Conservation (phyloP, 306 rosid species). For the Inga leiocalycina region DNA sequence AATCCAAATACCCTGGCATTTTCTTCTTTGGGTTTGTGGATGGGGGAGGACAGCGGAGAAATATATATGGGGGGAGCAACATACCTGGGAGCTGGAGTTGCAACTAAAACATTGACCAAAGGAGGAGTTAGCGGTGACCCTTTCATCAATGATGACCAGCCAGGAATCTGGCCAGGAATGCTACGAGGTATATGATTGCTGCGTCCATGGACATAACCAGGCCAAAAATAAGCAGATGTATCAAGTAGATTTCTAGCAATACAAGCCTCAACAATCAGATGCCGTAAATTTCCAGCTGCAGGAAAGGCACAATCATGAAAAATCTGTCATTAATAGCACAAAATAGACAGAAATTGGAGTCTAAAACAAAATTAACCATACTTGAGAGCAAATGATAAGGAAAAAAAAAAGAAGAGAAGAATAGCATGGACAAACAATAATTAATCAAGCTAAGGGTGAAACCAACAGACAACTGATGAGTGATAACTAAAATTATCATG, state of each 20-base stretch:
- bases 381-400: constrained; percentile 12
- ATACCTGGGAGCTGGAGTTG: constrained; percentile 96
- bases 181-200: constrained; percentile 63
- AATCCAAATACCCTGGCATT: background rate
- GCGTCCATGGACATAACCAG: constrained; percentile 76
- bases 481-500: constrained; percentile 22
- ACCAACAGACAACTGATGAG: constrained; percentile 13
- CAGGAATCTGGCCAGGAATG: constrained; percentile 56
- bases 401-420: constrained; percentile 6
- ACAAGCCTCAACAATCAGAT: constrained; percentile 52
- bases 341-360: constrained; percentile 5
- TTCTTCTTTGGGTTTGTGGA: background rate
- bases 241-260: background rate
- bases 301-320: constrained; percentile 33
- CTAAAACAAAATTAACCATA: constrained; percentile 27
- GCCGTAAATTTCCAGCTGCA: constrained; percentile 88
- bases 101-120: constrained; percentile 65
- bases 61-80: constrained; percentile 32
- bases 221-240: constrained; percentile 50
- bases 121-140: constrained; percentile 74
- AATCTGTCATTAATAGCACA: constrained; percentile 20
- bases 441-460: constrained; percentile 23
- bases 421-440: constrained; percentile 17
- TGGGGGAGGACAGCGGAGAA: background rate
- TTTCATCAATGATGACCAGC: constrained; percentile 87